Percentiles rank a stretch among this genome's conserved stretches.
Evolutionary conservation across 2,329 filamentous ascomycete genomes (phyloP).

Genomic region (Phyllosticta paracitricarpa): DNA sequence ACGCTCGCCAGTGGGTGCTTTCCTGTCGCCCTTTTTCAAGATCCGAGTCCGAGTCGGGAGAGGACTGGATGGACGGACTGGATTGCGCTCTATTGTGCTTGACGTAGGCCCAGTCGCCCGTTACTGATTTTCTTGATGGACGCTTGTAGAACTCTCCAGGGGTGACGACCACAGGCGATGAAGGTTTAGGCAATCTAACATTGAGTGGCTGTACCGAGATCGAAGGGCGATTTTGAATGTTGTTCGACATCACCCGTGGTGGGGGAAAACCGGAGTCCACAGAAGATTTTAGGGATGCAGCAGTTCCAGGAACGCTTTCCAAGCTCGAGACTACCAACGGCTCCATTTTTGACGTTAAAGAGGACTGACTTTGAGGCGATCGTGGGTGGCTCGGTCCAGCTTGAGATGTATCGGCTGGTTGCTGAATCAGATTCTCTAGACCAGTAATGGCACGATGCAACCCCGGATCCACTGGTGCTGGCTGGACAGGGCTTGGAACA

Average conservation of each 20-base stretch:
- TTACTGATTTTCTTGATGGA: conserved; percentile 13
- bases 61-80: neutral
- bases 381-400: conserved; percentile 24
- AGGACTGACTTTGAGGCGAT: conserved; percentile 24
- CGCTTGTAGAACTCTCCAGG: conserved; percentile 5
- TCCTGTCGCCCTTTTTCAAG: conserved; percentile 2
- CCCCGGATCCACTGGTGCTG: neutral
- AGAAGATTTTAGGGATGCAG: neutral
- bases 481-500: neutral
- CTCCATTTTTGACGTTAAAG: conserved; percentile 10
- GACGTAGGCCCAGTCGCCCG: conserved; percentile 23
- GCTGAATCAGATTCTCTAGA: conserved; percentile 33
- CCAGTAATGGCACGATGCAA: conserved; percentile 24
- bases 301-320: neutral
- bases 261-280: neutral
- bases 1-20: conserved; percentile 5
- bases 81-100: neutral
- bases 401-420: conserved; percentile 30
- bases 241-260: neutral
- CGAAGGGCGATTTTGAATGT: neutral
- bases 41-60: neutral
- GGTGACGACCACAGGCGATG: conserved; percentile 2
- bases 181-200: neutral
- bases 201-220: neutral
- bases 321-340: conserved; percentile 8